Conservation (phyloP, 768 basidiomycete species). For the Macrolepiota dolichaula region DNA sequence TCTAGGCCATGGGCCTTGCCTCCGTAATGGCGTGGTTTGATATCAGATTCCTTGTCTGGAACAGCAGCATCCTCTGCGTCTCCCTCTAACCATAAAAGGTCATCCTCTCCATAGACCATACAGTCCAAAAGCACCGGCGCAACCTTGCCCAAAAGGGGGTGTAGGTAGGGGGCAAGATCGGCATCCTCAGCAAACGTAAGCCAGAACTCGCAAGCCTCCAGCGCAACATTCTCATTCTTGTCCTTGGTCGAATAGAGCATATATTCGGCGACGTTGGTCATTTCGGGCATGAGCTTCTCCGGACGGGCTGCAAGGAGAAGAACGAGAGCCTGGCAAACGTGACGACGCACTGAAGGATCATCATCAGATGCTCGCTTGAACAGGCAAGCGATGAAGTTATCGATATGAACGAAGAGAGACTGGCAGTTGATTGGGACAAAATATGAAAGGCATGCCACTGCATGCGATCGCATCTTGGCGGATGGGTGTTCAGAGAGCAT, state of each 20-base stretch:
- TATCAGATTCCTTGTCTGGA: constrained; percentile 92
- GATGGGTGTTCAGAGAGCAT: constrained; percentile 80
- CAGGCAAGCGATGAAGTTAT: constrained; percentile 86
- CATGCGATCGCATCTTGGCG: constrained; percentile 89
- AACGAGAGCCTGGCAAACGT: constrained; percentile 95
- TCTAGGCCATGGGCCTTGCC: constrained; percentile 83
- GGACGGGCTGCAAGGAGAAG: constrained; percentile 89
- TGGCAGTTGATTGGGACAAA: constrained; percentile 87
- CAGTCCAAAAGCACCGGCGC: constrained; percentile 94
- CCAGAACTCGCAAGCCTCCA: constrained; percentile 99
- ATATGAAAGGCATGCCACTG: constrained; percentile 91
- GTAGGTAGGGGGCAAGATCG: constrained; percentile 78
- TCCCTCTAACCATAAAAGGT: constrained; percentile 90
- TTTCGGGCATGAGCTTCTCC: constrained; percentile 95
- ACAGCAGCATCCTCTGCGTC: constrained; percentile 87
- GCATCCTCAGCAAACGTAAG: constrained; percentile 96
- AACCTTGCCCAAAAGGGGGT: constrained; percentile 85
- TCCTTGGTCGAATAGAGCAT: constrained; percentile 99
- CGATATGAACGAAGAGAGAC: constrained; percentile 88
- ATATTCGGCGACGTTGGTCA: constrained; percentile 93
- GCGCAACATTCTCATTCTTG: constrained; percentile 92
- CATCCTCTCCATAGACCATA: constrained; percentile 96
- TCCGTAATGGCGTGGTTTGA: constrained; percentile 93
- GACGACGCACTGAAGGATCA: constrained; percentile 87
- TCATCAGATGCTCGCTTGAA: constrained; percentile 96